A percentile compares a stretch with the other conserved stretches of the same genome.
These are phyloP conservation scores for Furculomyces boomerangus DNA, from an alignment of 371 early-diverging fungal species.

Conservation along the genomic window DNA sequence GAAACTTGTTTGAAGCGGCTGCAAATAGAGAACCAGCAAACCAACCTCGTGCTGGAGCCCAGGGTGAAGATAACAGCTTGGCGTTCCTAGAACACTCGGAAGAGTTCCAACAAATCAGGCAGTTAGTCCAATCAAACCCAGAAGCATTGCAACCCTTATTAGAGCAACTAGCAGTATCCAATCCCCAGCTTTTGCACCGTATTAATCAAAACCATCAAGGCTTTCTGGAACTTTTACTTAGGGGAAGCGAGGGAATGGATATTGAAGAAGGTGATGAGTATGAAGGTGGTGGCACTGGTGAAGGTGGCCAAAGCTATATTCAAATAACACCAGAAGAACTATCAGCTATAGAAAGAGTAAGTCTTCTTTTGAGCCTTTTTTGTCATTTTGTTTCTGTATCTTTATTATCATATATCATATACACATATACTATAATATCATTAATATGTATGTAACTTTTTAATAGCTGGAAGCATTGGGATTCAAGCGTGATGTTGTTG, in stretches of 20 bases:
- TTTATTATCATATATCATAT: not conserved
- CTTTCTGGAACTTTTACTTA: conserved; percentile 56
- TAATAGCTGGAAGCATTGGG: conserved; percentile 58
- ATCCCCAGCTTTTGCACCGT: conserved; percentile 68
- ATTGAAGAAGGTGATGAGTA: conserved; percentile 11
- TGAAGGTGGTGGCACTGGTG: conserved; percentile 22
- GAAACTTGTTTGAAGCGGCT: conserved; percentile 4
- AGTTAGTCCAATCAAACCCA: conserved; percentile 73
- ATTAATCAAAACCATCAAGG: conserved; percentile 61
- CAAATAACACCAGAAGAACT: conserved; percentile 78
- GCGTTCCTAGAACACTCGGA: conserved; percentile 46
- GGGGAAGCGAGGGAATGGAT: conserved; percentile 13
- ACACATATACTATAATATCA: not conserved
- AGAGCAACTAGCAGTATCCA: conserved; percentile 57
- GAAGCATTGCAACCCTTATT: conserved; percentile 71
- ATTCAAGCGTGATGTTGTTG: conserved; percentile 56
- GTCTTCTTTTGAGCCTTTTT: conserved; percentile 22
- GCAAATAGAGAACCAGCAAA: conserved; percentile 2
- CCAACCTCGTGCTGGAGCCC: conserved; percentile 9
- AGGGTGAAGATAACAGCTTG: not conserved
- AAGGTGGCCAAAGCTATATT: conserved; percentile 39
- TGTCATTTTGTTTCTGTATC: conserved; percentile 13
- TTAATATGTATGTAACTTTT: not conserved
- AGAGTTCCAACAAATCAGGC: conserved; percentile 81
- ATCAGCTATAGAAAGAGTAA: conserved; percentile 65